Percentiles rank a stretch among this genome's conserved stretches.
phyloP scores from a whole-genome alignment of 305 asterid species.

The Solanum hybrid region DNA sequence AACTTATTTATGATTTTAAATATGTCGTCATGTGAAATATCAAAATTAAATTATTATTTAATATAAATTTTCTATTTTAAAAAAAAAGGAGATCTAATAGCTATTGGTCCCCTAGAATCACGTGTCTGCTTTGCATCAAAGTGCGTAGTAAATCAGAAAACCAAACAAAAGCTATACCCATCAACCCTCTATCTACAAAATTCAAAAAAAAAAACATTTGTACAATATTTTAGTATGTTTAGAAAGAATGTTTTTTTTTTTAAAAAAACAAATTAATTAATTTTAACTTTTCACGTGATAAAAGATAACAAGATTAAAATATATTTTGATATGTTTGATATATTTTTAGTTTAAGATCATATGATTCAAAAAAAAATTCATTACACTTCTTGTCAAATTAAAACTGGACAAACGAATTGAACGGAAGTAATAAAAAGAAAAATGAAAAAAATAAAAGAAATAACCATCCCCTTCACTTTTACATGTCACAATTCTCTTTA shows the following conservation, averaged over 20 bases:
- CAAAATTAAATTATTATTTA: too few species aligned
- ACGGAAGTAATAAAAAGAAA: neutral
- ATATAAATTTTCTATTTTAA: too few species aligned
- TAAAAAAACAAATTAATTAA: too few species aligned
- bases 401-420: neutral
- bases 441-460: neutral
- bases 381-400: neutral
- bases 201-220: too few species aligned
- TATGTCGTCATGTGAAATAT: neutral
- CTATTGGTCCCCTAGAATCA: neutral
- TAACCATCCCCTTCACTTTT: neutral
- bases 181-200: neutral
- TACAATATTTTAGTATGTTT: neutral
- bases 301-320: neutral
- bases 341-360: neutral
- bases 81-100: too few species aligned
- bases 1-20: too few species aligned
- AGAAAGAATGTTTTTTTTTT: too few species aligned
- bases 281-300: too few species aligned
- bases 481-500: neutral
- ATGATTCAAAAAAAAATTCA: neutral
- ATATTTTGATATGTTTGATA: neutral
- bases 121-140: neutral
- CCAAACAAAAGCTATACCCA: neutral
- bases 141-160: slow-evolving; percentile 1